phyloP scores from a whole-genome alignment of 495 filamentous ascomycete genomes.

The Hypoxylon intermedium region DNA sequence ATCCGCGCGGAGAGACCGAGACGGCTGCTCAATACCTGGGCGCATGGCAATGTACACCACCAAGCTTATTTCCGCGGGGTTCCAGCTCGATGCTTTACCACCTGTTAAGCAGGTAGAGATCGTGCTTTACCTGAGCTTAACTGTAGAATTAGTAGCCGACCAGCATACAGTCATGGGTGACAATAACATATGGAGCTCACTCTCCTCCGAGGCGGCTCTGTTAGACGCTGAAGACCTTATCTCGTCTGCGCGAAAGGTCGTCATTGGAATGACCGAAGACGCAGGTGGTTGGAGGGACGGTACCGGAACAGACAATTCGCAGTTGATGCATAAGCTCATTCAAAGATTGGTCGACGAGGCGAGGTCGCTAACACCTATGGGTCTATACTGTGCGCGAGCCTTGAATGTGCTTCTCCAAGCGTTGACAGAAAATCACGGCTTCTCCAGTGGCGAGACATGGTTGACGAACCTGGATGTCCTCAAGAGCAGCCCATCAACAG shows the following conservation, averaged over 20 bases:
- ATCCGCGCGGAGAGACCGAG: slow-evolving; percentile 61
- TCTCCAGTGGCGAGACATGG: slow-evolving; percentile 52
- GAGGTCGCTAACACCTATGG: slow-evolving; percentile 39
- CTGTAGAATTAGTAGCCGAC: slow-evolving; percentile 51
- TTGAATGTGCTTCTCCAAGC: slow-evolving; percentile 51
- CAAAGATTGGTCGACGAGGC: slow-evolving; percentile 47
- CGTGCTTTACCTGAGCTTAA: slow-evolving; percentile 50
- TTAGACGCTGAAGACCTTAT: slow-evolving; percentile 68
- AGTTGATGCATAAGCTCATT: slow-evolving; percentile 46
- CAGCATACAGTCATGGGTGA: slow-evolving; percentile 48
- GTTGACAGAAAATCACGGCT: slow-evolving; percentile 48
- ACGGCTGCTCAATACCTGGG: slow-evolving; percentile 73
- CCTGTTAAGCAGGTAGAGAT: slow-evolving; percentile 47
- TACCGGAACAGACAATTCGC: slow-evolving; percentile 31
- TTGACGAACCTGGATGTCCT: slow-evolving; percentile 47
- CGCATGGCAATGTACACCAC: slow-evolving; percentile 74
- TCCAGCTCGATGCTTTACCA: slow-evolving; percentile 42
- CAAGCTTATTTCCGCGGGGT: slow-evolving; percentile 55
- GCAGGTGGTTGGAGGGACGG: slow-evolving; percentile 43
- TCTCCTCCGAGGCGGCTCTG: slow-evolving; percentile 55
- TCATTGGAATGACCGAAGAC: slow-evolving; percentile 56
- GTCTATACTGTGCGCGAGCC: slow-evolving; percentile 59
- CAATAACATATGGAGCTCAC: slow-evolving; percentile 46
- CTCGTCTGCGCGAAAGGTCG: slow-evolving; percentile 59
- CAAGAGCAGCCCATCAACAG: slow-evolving; percentile 50